Percentiles rank a stretch among this genome's conserved stretches.
phyloP scores from a whole-genome alignment of 768 basidiomycete species.

The Daedaleopsis nitida region DNA sequence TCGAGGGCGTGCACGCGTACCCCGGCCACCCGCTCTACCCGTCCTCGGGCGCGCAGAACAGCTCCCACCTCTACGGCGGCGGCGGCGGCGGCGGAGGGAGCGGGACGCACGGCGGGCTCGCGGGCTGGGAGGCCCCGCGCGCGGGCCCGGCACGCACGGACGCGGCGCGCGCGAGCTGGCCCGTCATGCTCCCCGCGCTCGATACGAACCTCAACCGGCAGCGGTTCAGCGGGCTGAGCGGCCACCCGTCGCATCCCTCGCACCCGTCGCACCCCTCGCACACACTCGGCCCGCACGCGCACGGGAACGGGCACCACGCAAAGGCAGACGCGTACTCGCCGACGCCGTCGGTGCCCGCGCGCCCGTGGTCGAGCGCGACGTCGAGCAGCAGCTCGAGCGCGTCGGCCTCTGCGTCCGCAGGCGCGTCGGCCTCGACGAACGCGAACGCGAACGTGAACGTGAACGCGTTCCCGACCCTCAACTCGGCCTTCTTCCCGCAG shows the following conservation, averaged over 20 bases:
- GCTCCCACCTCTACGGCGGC: background rate
- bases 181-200: constrained; percentile 24
- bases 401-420: constrained; percentile 13
- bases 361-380: constrained; percentile 29
- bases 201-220: constrained; percentile 22
- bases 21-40: background rate
- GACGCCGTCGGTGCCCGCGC: constrained; percentile 16
- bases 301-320: constrained; percentile 1
- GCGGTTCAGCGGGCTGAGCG: background rate
- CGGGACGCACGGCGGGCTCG: background rate
- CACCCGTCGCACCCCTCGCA: background rate
- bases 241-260: background rate
- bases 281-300: background rate
- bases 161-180: constrained; percentile 21
- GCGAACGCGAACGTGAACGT: background rate
- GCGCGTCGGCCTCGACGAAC: background rate
- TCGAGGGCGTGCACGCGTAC: too few species aligned
- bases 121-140: background rate
- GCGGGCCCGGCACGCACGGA: background rate
- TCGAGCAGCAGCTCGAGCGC: constrained; percentile 25
- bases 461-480: constrained; percentile 52
- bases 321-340: constrained; percentile 27
- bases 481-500: constrained; percentile 56
- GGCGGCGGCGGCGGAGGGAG: background rate
- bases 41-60: background rate